phyloP scores from a whole-genome alignment of 2,329 filamentous ascomycete species.

The Talaromyces marneffei region DNA sequence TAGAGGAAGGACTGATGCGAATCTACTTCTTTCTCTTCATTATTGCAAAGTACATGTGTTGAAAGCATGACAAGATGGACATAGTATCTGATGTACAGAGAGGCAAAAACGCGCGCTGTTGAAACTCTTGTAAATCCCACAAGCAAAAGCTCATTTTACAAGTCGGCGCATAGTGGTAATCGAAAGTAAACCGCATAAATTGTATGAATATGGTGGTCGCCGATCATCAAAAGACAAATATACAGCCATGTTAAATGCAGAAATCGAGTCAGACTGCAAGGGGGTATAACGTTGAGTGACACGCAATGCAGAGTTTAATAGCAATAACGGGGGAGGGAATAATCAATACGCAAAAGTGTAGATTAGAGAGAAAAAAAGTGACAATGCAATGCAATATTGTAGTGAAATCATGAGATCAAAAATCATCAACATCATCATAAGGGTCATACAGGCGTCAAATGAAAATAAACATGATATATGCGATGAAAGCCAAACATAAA shows the following conservation, averaged over 20 bases:
- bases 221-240: background rate
- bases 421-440: conserved; percentile 14
- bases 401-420: background rate
- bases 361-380: background rate
- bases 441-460: conserved; percentile 15
- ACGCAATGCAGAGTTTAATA: conserved; percentile 8
- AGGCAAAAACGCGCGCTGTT: background rate
- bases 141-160: conserved; percentile 2
- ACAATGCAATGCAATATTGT: conserved; percentile 15
- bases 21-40: background rate
- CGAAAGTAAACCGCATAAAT: background rate
- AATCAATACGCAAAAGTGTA: background rate
- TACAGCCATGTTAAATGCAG: conserved; percentile 2
- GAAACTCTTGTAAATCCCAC: background rate
- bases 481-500: conserved; percentile 4
- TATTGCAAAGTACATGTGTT: conserved; percentile 1
- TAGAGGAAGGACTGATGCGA: background rate
- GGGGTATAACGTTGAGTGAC: conserved; percentile 14
- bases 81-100: conserved; percentile 7
- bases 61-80: background rate
- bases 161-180: background rate
- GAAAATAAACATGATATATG: conserved; percentile 13
- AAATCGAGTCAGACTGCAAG: conserved; percentile 2
- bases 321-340: background rate
- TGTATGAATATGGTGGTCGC: background rate